Evolutionary conservation across 371 early-diverging fungal genomes (phyloP), one percentile per base, ranked within the genome.

Genomic region (Mucor sp.): DNA sequence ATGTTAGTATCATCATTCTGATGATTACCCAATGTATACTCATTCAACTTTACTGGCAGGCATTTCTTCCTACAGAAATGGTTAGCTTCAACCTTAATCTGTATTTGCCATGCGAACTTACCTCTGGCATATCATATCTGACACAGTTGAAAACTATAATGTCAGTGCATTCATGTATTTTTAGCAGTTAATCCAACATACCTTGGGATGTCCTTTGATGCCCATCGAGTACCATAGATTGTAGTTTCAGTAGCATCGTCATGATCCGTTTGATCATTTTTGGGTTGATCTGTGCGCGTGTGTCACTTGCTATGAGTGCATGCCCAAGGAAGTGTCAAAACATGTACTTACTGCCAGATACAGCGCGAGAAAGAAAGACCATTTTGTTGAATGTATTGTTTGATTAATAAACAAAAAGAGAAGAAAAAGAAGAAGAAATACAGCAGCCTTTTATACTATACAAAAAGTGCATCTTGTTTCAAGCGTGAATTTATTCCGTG

Each of bases 201-300:
- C 83, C 72, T 68, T 27, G 83, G 83, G 17, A 80, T 78, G n/a
- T 76, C 79, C 33, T 66, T 70, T 12, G 74, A 58, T 27, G 80
- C 83, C 83, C 83, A 83, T 43, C 74, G 68, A 19, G 80, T 70
- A 41, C 83, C 83, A 56, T 83, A 83, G 27, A 83, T 62, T 17
- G 80, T 74, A 11, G 75, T 80, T 19, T 69, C 68, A 6, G 35
- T 19, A 30, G 62, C n/a, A 50, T 50, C 50, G 14, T 50, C 50
- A 23, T 25, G 50, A 21, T 50, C 50, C 8, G 21, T 25, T 50
- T 25, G 50, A 50, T 23, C 23, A 21, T 50, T 19, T 25, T 19
- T 7, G 14, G 9, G 57, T n/a, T 8, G 27, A 17, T 28, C 57
- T 27, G 32, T 27, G 30, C 23, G 23, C 9, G 3, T 14, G 37